A percentile compares a stretch with the other conserved stretches of the same genome.
Conservation (phyloP, 1,284 basidiomycete genomes). For the Meripilus lineatus region DNA sequence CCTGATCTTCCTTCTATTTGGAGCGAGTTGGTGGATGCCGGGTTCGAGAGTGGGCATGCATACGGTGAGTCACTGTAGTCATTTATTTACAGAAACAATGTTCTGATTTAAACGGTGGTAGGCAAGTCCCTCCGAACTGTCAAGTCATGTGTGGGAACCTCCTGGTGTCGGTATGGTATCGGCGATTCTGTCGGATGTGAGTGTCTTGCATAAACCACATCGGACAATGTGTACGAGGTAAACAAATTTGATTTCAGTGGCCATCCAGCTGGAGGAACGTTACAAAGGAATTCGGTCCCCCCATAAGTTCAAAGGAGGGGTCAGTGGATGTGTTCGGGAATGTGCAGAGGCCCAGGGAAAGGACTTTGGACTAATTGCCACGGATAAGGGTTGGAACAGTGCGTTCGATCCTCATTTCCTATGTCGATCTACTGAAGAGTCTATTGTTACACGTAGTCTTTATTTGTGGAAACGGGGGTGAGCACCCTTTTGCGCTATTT, state of each 20-base stretch:
- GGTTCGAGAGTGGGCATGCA: slow-evolving; percentile 75
- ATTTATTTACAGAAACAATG: not conserved
- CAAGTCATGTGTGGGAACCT: slow-evolving; percentile 54
- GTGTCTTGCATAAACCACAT: too few relatives aligned
- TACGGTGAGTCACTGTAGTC: slow-evolving; percentile 49
- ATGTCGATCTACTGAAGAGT: slow-evolving; percentile 1
- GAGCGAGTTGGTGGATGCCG: slow-evolving; percentile 61
- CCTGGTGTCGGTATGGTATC: slow-evolving; percentile 74
- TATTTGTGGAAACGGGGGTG: slow-evolving; percentile 70
- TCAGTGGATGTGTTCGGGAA: slow-evolving; percentile 70
- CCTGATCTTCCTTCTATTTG: slow-evolving; percentile 76
- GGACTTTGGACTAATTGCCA: slow-evolving; percentile 78
- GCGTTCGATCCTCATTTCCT: slow-evolving; percentile 16
- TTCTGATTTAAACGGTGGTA: slow-evolving; percentile 9
- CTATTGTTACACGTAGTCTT: slow-evolving; percentile 41
- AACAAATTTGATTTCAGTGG: slow-evolving; percentile 31
- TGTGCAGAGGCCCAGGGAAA: slow-evolving; percentile 76
- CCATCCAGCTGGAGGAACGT: slow-evolving; percentile 68
- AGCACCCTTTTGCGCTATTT: too few relatives aligned
- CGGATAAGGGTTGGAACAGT: slow-evolving; percentile 75
- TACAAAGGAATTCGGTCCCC: slow-evolving; percentile 71
- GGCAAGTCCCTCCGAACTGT: slow-evolving; percentile 52
- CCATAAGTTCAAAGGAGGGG: slow-evolving; percentile 80
- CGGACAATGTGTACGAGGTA: not conserved
- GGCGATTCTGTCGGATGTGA: slow-evolving; percentile 67